Evolutionary conservation across 1,284 basidiomycete genomes (phyloP), one percentile per base, ranked within the genome.

Genomic region (Apiotrichum gracile): DNA sequence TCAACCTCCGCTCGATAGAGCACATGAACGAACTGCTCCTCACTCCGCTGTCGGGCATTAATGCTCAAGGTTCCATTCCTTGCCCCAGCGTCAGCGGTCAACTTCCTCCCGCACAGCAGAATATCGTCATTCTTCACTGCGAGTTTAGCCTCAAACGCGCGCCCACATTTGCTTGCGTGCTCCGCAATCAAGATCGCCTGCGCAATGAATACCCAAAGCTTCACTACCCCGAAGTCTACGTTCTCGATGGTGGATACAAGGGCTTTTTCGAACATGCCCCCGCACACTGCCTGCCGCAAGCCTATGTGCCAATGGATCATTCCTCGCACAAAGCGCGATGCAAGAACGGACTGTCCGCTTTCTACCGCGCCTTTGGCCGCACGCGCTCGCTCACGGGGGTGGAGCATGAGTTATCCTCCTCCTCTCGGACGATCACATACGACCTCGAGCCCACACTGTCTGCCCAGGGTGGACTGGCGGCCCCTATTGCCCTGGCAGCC

Each of bases 71-170:
- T 47, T 68, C 74, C 50, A 84, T 85, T 65, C 91, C 92, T 5
- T 74, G 67, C 47, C 86, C 90, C 2, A 88, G 87, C 51, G 81
- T 86, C 53, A 94, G 91, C 69, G 89, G 91, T 22, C 85, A 91
- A 60, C 55, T 70, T 0, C 69, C 71, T 21, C 67, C 68, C 17
- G 63, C 76, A 2, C 76, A 76, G 51, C 84, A 96, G 89, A 80
- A 90, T 82, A 79, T 98, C 19, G 77, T 98, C 45, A 82, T 99
- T 54, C 97, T 99, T 79, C 94, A 99, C 74, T 98, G 94, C 80
- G 94, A 99, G 77, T 97, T 97, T 70, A 93, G 89, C 67, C 85
- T 83, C 37, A 96, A 96, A 76, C 83, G 94, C 47, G 96, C 92
- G 2, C 94, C 94, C 2, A 93, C 92, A 12, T 91, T 96, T 67